Conservation (phyloP, 2,329 filamentous ascomycete genomes). For the Colletotrichum aenigma region DNA sequence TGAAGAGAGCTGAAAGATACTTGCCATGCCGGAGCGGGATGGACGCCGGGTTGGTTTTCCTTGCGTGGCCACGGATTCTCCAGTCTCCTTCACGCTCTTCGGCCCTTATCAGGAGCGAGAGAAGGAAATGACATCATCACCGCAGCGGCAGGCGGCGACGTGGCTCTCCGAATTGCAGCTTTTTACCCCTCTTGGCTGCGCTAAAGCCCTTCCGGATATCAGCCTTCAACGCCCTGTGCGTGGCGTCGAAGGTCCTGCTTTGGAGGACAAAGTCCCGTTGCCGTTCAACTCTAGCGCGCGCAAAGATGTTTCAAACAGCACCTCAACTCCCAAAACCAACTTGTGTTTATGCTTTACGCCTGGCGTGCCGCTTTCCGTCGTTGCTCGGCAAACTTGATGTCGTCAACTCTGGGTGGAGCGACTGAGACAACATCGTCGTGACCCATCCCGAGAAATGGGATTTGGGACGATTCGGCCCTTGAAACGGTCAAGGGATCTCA, state of each 20-base stretch:
- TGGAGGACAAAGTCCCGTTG: background rate
- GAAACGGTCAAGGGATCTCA: background rate
- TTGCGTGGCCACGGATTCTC: background rate
- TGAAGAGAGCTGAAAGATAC: background rate
- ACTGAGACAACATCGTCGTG: background rate
- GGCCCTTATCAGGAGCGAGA: background rate
- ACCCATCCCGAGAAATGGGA: background rate
- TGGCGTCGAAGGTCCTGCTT: background rate
- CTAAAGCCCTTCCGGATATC: background rate
- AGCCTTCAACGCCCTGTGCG: conserved; percentile 3
- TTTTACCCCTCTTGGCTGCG: background rate
- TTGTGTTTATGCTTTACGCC: background rate
- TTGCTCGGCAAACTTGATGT: background rate
- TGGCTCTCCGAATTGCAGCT: background rate
- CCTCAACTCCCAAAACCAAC: background rate
- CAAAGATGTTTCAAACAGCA: conserved; percentile 6
- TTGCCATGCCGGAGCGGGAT: background rate
- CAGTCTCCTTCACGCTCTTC: background rate
- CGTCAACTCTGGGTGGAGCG: background rate
- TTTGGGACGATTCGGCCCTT: background rate
- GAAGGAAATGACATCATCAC: conserved; percentile 8
- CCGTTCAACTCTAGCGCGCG: background rate
- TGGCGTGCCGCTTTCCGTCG: background rate
- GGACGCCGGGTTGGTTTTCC: background rate
- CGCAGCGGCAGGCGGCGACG: background rate